Conservation (phyloP, 345 rosid species). For the Eucalyptus coolabah region DNA sequence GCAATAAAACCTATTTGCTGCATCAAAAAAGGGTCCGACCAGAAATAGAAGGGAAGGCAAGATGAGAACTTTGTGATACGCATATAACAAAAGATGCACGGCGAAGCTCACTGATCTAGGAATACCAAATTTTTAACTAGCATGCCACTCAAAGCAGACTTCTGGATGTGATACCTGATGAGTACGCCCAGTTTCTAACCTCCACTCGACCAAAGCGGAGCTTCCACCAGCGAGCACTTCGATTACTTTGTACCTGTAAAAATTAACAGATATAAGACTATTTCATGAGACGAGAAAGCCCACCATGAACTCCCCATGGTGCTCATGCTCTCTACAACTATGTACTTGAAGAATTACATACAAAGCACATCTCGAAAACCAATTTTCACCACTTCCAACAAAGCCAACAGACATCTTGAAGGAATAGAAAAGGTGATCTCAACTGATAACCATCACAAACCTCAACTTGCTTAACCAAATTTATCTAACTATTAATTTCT, state of each 20-base stretch:
- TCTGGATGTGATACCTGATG: conserved; percentile 57
- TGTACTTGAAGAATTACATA: neutral
- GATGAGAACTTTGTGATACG: neutral
- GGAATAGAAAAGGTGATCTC: neutral
- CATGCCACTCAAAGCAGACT: neutral
- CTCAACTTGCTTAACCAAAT: neutral
- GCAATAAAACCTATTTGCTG: neutral
- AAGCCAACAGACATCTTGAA: neutral
- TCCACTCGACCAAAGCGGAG: conserved; percentile 91
- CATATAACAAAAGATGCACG: neutral
- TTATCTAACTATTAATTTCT: neutral
- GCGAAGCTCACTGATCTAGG: neutral
- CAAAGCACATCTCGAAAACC: neutral
- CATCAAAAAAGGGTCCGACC: neutral
- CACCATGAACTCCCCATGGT: neutral
- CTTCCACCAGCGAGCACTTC: conserved; percentile 74
- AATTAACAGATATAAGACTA: neutral
- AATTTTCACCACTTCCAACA: neutral
- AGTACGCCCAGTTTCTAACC: conserved; percentile 94
- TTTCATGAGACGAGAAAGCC: neutral
- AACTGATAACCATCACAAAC: neutral
- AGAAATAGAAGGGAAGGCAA: neutral
- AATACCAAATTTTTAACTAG: neutral
- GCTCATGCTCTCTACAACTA: neutral
- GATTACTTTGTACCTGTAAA: conserved; percentile 70